phyloP scores from a whole-genome alignment of 2,329 filamentous ascomycete genomes.

The Monosporascus sp. region DNA sequence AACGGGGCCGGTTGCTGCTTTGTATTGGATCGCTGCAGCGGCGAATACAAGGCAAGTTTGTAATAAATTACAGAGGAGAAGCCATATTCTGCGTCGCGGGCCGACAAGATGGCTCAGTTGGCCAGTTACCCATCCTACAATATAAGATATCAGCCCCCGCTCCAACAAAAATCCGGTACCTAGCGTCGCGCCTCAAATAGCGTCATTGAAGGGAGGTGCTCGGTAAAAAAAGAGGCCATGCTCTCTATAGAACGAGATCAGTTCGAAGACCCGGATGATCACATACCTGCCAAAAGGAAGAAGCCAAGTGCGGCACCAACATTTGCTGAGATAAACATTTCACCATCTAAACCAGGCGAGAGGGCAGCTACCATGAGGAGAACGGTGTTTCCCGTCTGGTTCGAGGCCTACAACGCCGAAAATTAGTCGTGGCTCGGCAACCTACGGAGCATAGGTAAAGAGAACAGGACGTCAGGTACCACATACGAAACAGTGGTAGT shows the following conservation, averaged over 20 bases:
- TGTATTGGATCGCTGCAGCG: constrained; percentile 44
- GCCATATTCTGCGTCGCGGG: constrained; percentile 45
- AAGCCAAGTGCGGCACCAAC: constrained; percentile 49
- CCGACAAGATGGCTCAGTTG: constrained; percentile 50
- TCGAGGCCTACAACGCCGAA: constrained; percentile 35
- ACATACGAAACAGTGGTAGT: constrained; percentile 52
- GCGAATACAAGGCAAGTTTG: constrained; percentile 50
- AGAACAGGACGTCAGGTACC: not conserved
- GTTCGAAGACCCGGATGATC: not conserved
- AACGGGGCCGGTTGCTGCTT: constrained; percentile 28
- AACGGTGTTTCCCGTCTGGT: constrained; percentile 61
- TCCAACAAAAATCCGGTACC: not conserved
- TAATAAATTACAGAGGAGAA: constrained; percentile 47
- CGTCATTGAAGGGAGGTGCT: not conserved
- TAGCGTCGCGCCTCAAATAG: not conserved
- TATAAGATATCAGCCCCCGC: not conserved
- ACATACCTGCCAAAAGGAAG: constrained; percentile 40
- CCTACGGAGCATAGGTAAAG: not conserved
- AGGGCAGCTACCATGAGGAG: constrained; percentile 50
- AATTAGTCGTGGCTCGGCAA: not conserved
- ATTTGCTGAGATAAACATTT: constrained; percentile 47
- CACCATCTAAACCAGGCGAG: constrained; percentile 39
- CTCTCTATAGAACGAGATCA: not conserved
- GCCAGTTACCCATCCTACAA: constrained; percentile 45
- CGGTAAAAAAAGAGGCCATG: too few species aligned